These are phyloP conservation scores for Coccomyxa sp. DNA, from an alignment of 139 green algal genomes.

Conservation along the genomic window DNA sequence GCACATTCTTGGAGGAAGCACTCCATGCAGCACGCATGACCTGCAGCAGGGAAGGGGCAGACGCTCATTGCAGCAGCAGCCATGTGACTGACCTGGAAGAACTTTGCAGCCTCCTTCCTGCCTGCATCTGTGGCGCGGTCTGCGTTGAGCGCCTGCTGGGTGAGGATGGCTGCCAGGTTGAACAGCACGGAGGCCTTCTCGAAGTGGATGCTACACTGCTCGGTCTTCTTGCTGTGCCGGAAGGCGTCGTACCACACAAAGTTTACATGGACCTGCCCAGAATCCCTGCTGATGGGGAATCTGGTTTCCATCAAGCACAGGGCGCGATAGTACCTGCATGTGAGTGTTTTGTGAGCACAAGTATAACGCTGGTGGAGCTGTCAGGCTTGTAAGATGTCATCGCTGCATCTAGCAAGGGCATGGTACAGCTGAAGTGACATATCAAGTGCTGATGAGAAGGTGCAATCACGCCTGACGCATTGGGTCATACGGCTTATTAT, in stretches of 20 bases:
- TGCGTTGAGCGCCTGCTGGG: conserved; percentile 65
- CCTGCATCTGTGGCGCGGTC: conserved; percentile 68
- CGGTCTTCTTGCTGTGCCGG: conserved; percentile 45
- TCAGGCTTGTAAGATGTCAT: too few species aligned
- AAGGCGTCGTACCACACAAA: conserved; percentile 84
- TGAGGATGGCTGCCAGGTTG: conserved; percentile 79
- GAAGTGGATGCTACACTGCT: conserved; percentile 83
- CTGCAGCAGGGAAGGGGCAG: background rate
- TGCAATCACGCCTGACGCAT: too few species aligned
- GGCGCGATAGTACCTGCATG: conserved; percentile 74
- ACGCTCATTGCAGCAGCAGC: too few species aligned
- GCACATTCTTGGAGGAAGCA: background rate
- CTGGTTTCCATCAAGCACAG: conserved; percentile 82
- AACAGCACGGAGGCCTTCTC: conserved; percentile 93
- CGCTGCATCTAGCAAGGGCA: too few species aligned
- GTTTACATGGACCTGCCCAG: conserved; percentile 54
- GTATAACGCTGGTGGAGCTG: too few species aligned
- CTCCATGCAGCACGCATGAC: background rate
- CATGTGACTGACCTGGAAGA: conserved; percentile 59
- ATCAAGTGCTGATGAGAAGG: too few species aligned
- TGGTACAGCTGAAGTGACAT: too few species aligned
- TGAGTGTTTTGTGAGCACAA: too few species aligned
- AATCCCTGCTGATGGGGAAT: conserved; percentile 83
- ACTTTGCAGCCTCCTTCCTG: conserved; percentile 62
- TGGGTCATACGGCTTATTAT: too few species aligned